These are phyloP conservation scores for Solanum hybrid DNA, from an alignment of 305 asterid species.

Conservation along the genomic window DNA sequence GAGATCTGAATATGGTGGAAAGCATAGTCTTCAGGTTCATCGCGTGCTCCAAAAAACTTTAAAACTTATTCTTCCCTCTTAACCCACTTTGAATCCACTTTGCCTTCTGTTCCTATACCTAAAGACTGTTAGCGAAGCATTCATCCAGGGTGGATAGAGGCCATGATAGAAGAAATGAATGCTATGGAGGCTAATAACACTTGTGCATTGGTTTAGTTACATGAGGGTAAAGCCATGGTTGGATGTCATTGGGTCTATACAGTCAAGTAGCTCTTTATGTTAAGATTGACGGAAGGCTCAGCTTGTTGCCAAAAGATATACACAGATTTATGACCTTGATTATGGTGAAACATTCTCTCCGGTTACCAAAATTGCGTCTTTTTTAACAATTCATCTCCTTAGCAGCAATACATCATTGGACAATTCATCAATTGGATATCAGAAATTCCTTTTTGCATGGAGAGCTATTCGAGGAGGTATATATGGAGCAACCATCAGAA, in stretches of 20 bases:
- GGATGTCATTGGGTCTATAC: neutral
- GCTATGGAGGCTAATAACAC: neutral
- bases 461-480: neutral
- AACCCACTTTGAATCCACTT: neutral
- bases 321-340: neutral
- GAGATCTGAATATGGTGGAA: neutral
- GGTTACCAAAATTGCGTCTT: neutral
- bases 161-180: neutral
- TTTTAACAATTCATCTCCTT: neutral
- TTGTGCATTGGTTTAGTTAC: neutral
- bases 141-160: neutral
- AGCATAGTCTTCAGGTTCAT: neutral
- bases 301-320: neutral
- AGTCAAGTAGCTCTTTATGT: neutral
- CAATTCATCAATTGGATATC: neutral
- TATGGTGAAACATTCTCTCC: neutral
- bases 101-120: neutral
- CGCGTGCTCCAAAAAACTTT: neutral
- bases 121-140: neutral
- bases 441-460: neutral
- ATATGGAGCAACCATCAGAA: neutral
- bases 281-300: neutral
- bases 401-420: neutral
- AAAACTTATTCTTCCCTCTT: neutral
- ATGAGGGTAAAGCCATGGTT: neutral